phyloP scores from a whole-genome alignment of 441 rosid species.

The Eruca vesicaria region DNA sequence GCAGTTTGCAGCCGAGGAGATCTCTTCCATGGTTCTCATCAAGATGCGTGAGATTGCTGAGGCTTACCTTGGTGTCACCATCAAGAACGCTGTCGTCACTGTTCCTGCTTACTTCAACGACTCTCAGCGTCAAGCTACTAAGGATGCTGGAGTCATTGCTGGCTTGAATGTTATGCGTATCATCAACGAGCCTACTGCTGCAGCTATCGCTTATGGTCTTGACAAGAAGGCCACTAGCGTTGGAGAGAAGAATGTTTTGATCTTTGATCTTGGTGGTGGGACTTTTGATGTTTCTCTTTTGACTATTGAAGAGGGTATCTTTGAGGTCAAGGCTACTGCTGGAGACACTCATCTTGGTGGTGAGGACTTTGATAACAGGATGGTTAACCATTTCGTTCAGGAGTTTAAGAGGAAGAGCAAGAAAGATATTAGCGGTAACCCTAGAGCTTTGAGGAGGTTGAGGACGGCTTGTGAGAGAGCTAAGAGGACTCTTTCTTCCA shows the following conservation, averaged over 20 bases:
- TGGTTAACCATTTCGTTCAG: neutral
- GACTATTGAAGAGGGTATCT: neutral
- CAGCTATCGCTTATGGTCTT: neutral
- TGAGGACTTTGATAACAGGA: neutral
- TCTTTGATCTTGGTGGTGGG: neutral
- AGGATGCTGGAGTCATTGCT: conserved; percentile 58
- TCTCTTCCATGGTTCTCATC: neutral
- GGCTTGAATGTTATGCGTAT: conserved; percentile 14
- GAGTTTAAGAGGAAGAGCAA: neutral
- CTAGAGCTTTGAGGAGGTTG: neutral
- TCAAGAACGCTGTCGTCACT: conserved; percentile 63
- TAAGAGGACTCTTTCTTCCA: too few species aligned
- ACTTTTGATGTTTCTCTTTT: neutral
- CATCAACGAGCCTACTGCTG: neutral
- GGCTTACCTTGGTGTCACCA: neutral
- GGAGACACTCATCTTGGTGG: neutral
- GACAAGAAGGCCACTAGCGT: neutral
- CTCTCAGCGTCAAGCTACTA: conserved; percentile 51
- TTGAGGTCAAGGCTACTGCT: neutral
- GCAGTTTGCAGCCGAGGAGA: neutral
- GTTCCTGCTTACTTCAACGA: conserved; percentile 70
- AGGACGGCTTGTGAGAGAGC: too few species aligned
- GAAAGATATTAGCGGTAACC: neutral
- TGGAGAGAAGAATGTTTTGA: neutral
- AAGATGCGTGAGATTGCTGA: neutral